Base-by-base conservation (phyloP, 73 alveolate species). In the Paramecium sexaurelia region DNA sequence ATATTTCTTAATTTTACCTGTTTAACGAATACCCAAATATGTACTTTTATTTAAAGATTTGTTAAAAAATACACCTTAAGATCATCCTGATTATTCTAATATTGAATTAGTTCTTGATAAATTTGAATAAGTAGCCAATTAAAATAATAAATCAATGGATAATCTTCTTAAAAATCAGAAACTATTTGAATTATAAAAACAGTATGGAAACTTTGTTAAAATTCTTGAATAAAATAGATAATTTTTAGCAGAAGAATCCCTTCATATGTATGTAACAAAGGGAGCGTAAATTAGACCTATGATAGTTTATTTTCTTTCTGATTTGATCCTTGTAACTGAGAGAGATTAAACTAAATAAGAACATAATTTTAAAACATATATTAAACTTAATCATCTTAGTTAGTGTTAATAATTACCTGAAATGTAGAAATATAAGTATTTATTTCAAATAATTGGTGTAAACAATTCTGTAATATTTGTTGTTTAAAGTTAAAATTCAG, bases 11-110 rank as follows among this genome's bases (percentile, higher is more conserved):
- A 78, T 78, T 78, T 22, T 37, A 20, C 90, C 90, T 24, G 90
- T 78, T 0, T 33, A 78, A 78, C 32, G 90, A 40, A 29, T 78
- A 24, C 90, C 90, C 5, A 78, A 45, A 43, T 78, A 78, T 78
- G 68, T 78, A 1, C 32, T 78, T 2, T 33, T 78, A 19, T 78
- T 78, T 43, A 78, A 37, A 15, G 90, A 78, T 20, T 24, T 78
- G 20, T 17, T 78, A 37, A 78, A 78, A 40, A 78, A 78, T 43
- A 78, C 90, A 8, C 7, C 33, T 24, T 29, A 11, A 78, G 68
- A 29, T 17, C 90, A 78, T 41, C 68, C 68, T 22, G 90, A 78
- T 17, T 78, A 78, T 41, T 2, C 24, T 17, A 39, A 78, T 78
- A 22, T 78, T 11, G 8, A 78, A 15, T 37, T 17, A 20, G 39